Percentiles rank a stretch among this genome's conserved stretches.
phyloP scores from a whole-genome alignment of 768 basidiomycete genomes.

The Plicaturopsis crispa region DNA sequence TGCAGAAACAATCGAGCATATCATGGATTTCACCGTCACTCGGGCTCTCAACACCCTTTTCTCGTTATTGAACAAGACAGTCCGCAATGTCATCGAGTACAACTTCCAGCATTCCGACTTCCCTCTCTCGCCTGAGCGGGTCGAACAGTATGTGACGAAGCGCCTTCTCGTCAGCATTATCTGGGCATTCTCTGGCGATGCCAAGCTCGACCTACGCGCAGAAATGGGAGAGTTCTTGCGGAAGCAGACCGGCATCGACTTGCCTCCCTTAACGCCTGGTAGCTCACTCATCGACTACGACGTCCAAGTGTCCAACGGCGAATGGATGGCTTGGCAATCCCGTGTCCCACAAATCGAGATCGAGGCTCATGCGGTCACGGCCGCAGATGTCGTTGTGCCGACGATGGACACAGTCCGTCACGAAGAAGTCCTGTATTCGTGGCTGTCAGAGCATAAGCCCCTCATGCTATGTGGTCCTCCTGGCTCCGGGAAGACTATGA shows the following conservation, averaged over 20 bases:
- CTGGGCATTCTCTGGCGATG: conserved; percentile 98
- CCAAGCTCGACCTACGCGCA: conserved; percentile 83
- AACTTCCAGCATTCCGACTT: conserved; percentile 94
- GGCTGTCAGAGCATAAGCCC: conserved; percentile 98
- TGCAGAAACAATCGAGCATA: conserved; percentile 86
- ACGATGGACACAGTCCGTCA: conserved; percentile 98
- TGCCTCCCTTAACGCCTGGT: conserved; percentile 69
- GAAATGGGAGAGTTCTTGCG: conserved; percentile 85
- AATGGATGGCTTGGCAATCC: conserved; percentile 90
- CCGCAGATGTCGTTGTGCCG: conserved; percentile 94
- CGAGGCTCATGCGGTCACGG: conserved; percentile 92
- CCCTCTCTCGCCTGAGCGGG: conserved; percentile 73
- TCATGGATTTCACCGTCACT: conserved; percentile 95
- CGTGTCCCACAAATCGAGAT: conserved; percentile 94
- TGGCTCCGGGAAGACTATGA: conserved; percentile 99
- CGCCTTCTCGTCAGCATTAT: conserved; percentile 87
- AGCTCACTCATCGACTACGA: conserved; percentile 93
- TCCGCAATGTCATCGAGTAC: conserved; percentile 89
- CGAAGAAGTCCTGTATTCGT: conserved; percentile 97
- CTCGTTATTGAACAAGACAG: conserved; percentile 94
- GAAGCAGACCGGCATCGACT: conserved; percentile 81
- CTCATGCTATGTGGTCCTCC: conserved; percentile 98
- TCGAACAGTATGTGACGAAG: conserved; percentile 89
- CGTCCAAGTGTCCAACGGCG: conserved; percentile 76
- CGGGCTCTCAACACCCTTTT: conserved; percentile 94